Conservation (phyloP, 2,329 filamentous ascomycete genomes). For the Penicillium capsulatum region DNA sequence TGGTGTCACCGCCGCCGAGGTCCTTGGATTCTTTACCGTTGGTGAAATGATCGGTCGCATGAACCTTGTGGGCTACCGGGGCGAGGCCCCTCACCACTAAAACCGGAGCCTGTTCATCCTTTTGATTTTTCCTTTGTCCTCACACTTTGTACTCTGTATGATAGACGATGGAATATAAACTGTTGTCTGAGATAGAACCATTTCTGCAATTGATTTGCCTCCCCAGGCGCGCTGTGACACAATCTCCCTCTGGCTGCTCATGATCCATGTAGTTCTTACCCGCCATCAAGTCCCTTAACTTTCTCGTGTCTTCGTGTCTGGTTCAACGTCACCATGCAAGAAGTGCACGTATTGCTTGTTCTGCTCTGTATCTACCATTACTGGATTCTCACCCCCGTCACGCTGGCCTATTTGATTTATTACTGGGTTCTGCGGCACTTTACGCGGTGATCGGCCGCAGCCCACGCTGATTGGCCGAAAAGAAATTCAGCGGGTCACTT, state of each 20-base stretch:
- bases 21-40: conserved; percentile 94
- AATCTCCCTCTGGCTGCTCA: too few relatives aligned
- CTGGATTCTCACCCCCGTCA: neutral
- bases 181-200: conserved; percentile 38
- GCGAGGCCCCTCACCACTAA: conserved; percentile 53
- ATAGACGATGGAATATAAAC: conserved; percentile 47
- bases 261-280: too few relatives aligned
- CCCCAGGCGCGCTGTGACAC: too few relatives aligned
- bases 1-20: conserved; percentile 77
- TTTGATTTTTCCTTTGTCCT: conserved; percentile 33
- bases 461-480: conserved; percentile 32
- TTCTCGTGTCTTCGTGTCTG: too few relatives aligned
- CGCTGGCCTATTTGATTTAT: neutral
- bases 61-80: conserved; percentile 91
- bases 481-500: conserved; percentile 21
- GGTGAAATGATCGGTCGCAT: conserved; percentile 94
- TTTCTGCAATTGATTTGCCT: conserved; percentile 17
- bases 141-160: conserved; percentile 42
- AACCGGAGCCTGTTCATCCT: conserved; percentile 26
- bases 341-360: too few relatives aligned
- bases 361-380: conserved; percentile 1
- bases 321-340: too few relatives aligned
- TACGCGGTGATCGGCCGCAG: neutral
- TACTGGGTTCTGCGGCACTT: neutral
- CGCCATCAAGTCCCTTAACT: too few relatives aligned